Conservation (phyloP, 176 grass and related monocot species). For the Alopecurus myosuroides region DNA sequence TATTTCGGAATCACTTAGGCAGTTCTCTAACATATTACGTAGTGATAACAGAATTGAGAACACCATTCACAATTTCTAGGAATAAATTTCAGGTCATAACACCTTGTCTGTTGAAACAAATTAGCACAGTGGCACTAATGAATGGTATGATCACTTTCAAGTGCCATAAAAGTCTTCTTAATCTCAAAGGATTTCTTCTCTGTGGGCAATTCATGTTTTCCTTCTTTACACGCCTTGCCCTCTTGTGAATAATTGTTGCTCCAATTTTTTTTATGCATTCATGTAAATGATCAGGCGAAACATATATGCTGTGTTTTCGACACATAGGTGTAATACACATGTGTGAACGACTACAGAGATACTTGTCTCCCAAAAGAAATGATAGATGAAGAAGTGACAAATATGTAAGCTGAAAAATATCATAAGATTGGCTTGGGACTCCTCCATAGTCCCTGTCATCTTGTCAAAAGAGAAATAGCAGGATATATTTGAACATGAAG, state of each 20-base stretch:
- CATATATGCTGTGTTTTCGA: neutral
- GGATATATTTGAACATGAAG: neutral
- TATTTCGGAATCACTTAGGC: neutral
- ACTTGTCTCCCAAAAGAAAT: neutral
- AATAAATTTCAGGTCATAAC: too few species aligned
- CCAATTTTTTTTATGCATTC: neutral
- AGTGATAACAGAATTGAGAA: neutral
- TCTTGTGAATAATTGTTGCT: neutral
- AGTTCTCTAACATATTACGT: neutral
- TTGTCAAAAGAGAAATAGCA: neutral
- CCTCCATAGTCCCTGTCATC: neutral
- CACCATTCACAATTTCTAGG: neutral
- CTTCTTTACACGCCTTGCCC: neutral
- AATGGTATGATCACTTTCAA: neutral
- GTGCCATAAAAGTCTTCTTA: neutral
- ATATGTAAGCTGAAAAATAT: neutral
- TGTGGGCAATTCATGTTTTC: neutral
- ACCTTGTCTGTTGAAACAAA: neutral
- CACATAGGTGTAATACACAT: neutral
- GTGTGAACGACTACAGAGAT: neutral
- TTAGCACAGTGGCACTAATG: neutral
- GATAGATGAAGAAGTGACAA: too few species aligned
- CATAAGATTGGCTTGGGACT: neutral
- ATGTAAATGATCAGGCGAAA: neutral
- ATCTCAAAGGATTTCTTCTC: neutral